Evolutionary conservation across 2,329 filamentous ascomycete species (phyloP).

Genomic region (Botrytis medusae): DNA sequence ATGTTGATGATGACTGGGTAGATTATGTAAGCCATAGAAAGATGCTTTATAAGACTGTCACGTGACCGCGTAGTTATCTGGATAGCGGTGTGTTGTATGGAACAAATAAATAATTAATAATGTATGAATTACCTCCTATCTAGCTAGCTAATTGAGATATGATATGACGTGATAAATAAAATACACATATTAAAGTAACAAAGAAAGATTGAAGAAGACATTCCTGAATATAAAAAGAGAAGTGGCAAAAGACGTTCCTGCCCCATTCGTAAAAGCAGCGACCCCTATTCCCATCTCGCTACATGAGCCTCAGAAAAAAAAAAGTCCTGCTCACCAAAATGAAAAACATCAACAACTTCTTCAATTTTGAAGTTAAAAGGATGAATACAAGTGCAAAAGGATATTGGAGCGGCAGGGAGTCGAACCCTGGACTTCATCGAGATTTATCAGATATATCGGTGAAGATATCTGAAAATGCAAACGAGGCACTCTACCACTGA

Average conservation of each 20-base stretch:
- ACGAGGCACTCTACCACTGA: conserved; percentile 20
- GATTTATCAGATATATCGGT: neutral
- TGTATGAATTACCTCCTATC: no score
- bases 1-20: neutral
- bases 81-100: no score
- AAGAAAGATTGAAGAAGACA: no score
- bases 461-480: neutral
- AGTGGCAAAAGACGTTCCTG: neutral
- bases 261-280: neutral
- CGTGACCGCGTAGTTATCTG: no score
- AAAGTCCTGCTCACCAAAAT: neutral
- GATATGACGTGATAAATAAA: no score
- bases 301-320: neutral
- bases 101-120: no score
- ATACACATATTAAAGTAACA: no score
- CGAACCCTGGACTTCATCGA: conserved; percentile 19
- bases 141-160: no score
- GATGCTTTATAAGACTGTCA: neutral
- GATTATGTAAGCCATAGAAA: neutral
- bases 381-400: neutral
- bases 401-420: conserved; percentile 1
- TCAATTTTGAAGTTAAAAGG: neutral
- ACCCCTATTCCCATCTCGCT: neutral
- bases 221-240: neutral
- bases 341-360: neutral